Evolutionary conservation across 2,329 filamentous ascomycete genomes (phyloP), one percentile per base, ranked within the genome.

Genomic region (Pyricularia sp.): DNA sequence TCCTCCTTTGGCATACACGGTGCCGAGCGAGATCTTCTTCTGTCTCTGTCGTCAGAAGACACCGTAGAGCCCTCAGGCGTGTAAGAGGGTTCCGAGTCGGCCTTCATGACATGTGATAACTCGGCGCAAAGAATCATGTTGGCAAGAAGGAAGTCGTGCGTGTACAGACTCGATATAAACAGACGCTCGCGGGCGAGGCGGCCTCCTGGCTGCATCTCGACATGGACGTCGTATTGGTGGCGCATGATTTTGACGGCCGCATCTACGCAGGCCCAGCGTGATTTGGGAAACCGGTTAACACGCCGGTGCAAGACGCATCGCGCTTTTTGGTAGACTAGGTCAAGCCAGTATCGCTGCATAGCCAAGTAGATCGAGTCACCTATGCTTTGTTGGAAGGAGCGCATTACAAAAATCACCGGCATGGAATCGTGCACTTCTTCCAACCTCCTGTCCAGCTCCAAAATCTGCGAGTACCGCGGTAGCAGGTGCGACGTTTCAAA

Each of bases 101-200:
- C 60, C 31, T 62, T 40, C 28, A 35, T 30, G 9, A 22, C 31
- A 1, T 62, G 31, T 7, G 65, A 65, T 19, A 71, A 57, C 60
- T 81, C 78, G 3, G 80, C 71, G 49, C 78, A 77, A 4, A 82
- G 69, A 24, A 82, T 74, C 66, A 79, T 80, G 59, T 77, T 77
- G 1, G 79, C 80, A 2, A 81, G 73, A 8, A 82, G 70, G 61
- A 81, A 81, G 66, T 80, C 78, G 65, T 79, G 76, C 2, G 74
- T 74, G 62, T 78, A 73, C 3, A 80, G 67, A 3, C 77, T 77
- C 12, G 75, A 75, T 19, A 79, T 66, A 60, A 78, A 78, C 77
- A 77, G 81, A 55, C 73, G 74, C 49, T 79, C 71, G 4, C 74
- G 72, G 63, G 73, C 72, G 9, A 81, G 66, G 6, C 72, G 73